Base-by-base conservation (phyloP, 2,329 filamentous ascomycete species). In the Aspergillaceae sp. region DNA sequence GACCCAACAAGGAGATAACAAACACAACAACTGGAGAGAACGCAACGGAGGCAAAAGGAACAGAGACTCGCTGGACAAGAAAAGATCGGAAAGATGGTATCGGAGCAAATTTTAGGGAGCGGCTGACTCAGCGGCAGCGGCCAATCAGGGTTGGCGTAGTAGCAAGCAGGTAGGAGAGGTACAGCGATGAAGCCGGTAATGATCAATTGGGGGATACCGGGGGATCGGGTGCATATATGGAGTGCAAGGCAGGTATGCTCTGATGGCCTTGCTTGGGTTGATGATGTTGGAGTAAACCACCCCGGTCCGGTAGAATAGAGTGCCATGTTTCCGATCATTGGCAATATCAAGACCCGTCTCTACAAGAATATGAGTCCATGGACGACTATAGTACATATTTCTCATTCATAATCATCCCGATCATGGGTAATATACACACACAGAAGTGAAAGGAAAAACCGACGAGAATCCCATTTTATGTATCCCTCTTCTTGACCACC, bases 101-200 rank as follows among this genome's bases (percentile, higher is more conserved):
- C 19, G 19, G 19, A 38, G 53, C 64, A 68, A 60, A 63, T 69
- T 67, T 64, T 57, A 55, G 58, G 56, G 48, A 54, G 48, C 42
- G 43, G 62, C 62, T 69, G 64, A 69, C 62, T 69, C 62, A 68
- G 55, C n/a, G 2, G 0, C 2, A 2, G 19, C 10, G n/a, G n/a
- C 64, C 64, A 67, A 67, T 67, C 56, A 60, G 36, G 5, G 10
- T 4, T 3, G 46, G 36, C 42, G 49, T 51, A 61, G 63, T 65
- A 61, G 61, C 60, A 61, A 62, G 44, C 9, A 27, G 8, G 27
- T 9, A 38, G 27, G 27, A 32, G 1, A 32, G 8, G 6, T 32
- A 19, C 19, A 19, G 19, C 19, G 19, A 19, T 19, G 19, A 19
- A 19, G 19, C 19, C 19, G 19, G 19, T 19, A 19, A 6, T 32